These are phyloP conservation scores for Mitragyna speciosa DNA, from an alignment of 257 asterid genomes.

Conservation along the genomic window DNA sequence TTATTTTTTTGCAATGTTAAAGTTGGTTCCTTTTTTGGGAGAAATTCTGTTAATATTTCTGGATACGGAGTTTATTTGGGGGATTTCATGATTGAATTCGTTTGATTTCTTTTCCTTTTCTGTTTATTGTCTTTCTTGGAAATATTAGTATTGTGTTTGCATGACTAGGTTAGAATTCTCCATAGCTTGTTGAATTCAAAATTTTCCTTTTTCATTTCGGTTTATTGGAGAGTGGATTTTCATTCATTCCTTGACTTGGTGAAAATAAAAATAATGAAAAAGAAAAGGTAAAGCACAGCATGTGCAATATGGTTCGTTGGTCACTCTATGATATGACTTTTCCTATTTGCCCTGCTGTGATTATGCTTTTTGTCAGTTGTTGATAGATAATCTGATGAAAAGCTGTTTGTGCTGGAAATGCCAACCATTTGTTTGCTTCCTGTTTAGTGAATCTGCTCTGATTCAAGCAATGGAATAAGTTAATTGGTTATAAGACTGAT, in stretches of 20 bases:
- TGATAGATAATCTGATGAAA: background rate
- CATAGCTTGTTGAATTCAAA: background rate
- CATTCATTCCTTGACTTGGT: background rate
- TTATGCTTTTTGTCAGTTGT: background rate
- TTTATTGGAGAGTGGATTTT: background rate
- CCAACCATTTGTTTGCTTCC: background rate
- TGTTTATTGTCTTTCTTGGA: background rate
- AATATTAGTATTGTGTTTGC: too few relatives aligned
- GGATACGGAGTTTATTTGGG: background rate
- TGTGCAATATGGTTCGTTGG: background rate
- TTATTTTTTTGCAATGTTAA: background rate
- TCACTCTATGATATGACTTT: background rate
- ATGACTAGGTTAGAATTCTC: background rate
- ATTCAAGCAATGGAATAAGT: background rate
- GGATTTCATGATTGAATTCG: background rate
- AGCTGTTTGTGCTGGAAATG: background rate
- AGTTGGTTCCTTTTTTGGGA: constrained; percentile 1
- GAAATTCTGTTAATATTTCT: background rate
- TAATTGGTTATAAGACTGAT: background rate
- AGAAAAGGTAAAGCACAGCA: constrained; percentile 1
- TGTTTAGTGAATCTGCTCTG: background rate
- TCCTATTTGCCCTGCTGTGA: background rate
- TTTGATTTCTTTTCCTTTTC: background rate
- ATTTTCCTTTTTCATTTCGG: background rate
- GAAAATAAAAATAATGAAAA: background rate